These are phyloP conservation scores for Hemileccinum impolitum DNA, from an alignment of 768 basidiomycete species.

Conservation along the genomic window DNA sequence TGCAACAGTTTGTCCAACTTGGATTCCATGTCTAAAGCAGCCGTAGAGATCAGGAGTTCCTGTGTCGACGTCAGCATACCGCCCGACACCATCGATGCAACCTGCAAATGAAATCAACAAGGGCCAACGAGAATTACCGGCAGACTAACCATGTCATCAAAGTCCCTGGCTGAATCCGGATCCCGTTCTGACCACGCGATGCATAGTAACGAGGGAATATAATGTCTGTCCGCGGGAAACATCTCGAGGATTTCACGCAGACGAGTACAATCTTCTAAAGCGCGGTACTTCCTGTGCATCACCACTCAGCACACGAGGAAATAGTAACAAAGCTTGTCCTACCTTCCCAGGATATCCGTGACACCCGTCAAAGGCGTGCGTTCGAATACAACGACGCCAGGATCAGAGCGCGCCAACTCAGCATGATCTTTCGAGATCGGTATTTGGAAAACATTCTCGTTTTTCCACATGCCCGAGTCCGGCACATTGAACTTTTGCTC, in stretches of 20 bases:
- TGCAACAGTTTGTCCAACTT: slow-evolving; percentile 46
- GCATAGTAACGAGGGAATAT: slow-evolving; percentile 57
- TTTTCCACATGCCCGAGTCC: slow-evolving; percentile 57
- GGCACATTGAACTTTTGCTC: slow-evolving; percentile 74
- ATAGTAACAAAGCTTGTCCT: slow-evolving; percentile 9
- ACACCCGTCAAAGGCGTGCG: slow-evolving; percentile 63
- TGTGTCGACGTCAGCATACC: slow-evolving; percentile 39
- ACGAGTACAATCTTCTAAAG: slow-evolving; percentile 70
- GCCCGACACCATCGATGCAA: slow-evolving; percentile 45
- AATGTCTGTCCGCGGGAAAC: slow-evolving; percentile 54
- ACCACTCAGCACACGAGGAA: slow-evolving; percentile 1
- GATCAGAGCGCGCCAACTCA: slow-evolving; percentile 34
- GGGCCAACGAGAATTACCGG: neutral
- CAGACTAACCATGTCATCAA: slow-evolving; percentile 56
- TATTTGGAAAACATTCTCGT: slow-evolving; percentile 60
- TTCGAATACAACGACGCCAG: slow-evolving; percentile 75
- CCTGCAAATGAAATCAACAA: slow-evolving; percentile 34
- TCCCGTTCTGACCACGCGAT: slow-evolving; percentile 56
- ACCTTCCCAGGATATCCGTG: slow-evolving; percentile 68
- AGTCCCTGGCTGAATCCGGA: slow-evolving; percentile 43
- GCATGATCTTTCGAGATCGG: slow-evolving; percentile 30
- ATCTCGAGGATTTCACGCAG: slow-evolving; percentile 59
- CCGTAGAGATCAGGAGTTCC: slow-evolving; percentile 49
- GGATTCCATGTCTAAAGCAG: slow-evolving; percentile 54
- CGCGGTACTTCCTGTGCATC: slow-evolving; percentile 56